phyloP scores from a whole-genome alignment of 176 grass and related monocot species.

The Zea luxurians region DNA sequence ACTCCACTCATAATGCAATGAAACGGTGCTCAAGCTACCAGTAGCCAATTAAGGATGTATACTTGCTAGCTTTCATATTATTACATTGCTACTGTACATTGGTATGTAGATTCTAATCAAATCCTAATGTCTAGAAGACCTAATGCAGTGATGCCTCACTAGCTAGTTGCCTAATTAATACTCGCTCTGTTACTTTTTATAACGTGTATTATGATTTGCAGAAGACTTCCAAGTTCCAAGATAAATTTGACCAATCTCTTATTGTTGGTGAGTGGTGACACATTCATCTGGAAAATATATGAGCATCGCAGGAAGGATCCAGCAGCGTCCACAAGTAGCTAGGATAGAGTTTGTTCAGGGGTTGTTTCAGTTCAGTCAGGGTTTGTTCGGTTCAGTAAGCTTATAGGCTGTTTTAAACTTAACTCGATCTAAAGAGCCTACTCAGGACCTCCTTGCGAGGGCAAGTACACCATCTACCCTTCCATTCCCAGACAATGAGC shows the following conservation, averaged over 20 bases:
- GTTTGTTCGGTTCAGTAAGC: neutral
- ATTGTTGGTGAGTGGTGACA: neutral
- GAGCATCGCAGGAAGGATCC: neutral
- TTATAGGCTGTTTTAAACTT: neutral
- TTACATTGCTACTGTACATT: neutral
- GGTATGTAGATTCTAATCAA: constrained; percentile 1
- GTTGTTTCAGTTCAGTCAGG: neutral
- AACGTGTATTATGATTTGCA: neutral
- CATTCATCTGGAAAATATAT: neutral
- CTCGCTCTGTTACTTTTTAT: neutral
- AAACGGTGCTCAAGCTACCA: neutral
- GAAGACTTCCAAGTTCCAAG: neutral
- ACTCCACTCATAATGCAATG: neutral
- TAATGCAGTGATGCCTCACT: neutral
- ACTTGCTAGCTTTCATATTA: neutral
- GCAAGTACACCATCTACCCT: neutral
- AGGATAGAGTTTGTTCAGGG: neutral
- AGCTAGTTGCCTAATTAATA: constrained; percentile 6
- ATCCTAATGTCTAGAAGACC: constrained; percentile 3
- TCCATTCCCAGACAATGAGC: neutral
- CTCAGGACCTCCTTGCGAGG: neutral
- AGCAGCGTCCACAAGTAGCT: neutral
- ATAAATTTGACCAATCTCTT: neutral
- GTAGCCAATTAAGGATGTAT: neutral
- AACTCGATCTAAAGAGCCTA: neutral